Percentiles rank a stretch among this genome's conserved stretches.
phyloP scores from a whole-genome alignment of 2,329 filamentous ascomycete genomes.

The Monosporascus sp. region DNA sequence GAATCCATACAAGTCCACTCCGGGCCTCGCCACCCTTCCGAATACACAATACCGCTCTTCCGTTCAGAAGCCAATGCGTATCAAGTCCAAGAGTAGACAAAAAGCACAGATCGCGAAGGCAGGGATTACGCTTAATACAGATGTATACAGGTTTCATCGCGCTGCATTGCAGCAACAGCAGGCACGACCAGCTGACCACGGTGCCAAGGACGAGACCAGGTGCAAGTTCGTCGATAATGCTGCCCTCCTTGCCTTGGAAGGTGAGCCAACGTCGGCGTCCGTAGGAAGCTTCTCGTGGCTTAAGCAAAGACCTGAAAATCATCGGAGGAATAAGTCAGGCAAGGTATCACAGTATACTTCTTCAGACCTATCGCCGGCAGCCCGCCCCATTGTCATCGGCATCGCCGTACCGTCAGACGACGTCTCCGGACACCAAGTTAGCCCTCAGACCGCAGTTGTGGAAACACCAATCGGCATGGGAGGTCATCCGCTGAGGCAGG shows the following conservation, averaged over 20 bases:
- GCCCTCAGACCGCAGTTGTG: constrained; percentile 43
- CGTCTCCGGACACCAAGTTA: constrained; percentile 39
- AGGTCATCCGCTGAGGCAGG: constrained; percentile 14
- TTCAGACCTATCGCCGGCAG: constrained; percentile 58
- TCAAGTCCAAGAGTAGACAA: constrained; percentile 57
- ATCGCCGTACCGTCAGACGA: constrained; percentile 57
- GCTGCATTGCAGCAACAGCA: constrained; percentile 36
- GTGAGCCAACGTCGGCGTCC: constrained; percentile 46
- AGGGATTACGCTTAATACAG: constrained; percentile 65
- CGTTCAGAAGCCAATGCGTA: constrained; percentile 35
- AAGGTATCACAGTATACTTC: constrained; percentile 19
- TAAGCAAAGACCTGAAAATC: constrained; percentile 32
- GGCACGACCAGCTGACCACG: constrained; percentile 23
- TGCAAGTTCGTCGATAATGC: constrained; percentile 54
- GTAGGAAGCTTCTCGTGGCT: constrained; percentile 56
- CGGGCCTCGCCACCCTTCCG: constrained; percentile 10
- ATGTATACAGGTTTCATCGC: constrained; percentile 52
- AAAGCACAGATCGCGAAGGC: constrained; percentile 55
- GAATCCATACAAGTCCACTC: constrained; percentile 8
- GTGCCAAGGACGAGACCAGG: constrained; percentile 18
- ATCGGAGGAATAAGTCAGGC: constrained; percentile 13
- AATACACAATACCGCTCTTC: constrained; percentile 27
- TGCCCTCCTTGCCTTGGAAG: constrained; percentile 55
- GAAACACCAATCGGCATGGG: constrained; percentile 33
- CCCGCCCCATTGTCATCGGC: constrained; percentile 69